Base-by-base conservation (phyloP, 2,329 filamentous ascomycete species). In the Monosporascus sp. region DNA sequence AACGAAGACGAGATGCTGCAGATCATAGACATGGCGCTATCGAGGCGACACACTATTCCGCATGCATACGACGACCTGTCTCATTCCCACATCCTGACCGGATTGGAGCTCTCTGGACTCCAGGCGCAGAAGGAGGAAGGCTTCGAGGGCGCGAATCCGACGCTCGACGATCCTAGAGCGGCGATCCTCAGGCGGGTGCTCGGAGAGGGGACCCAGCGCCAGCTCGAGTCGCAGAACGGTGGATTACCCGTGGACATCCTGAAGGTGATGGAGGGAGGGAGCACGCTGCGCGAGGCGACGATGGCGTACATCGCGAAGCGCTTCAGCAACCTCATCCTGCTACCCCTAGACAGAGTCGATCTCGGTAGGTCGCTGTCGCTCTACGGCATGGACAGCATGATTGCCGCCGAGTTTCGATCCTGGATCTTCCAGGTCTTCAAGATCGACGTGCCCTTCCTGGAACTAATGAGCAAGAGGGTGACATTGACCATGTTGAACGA, bases 361-460 rank as follows among this genome's bases (percentile, higher is more conserved):
- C 7, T 37, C 28, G 24, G n/a, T n/a, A 48, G n/a, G 28, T 24
- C 46, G 24, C 57, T 66, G 37, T 57, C 53, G 24, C 37, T 18
- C 11, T 60, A 63, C 35, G 63, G 64, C 9, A 37, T 67, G 7
- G 65, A 68, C 54, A 63, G 60, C 52, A 66, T 68, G 64, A 55
- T 66, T 37, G 64, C 60, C 5, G 60, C 65, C 1, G 64, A 68
- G 58, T 49, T 68, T 31, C 54, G 65, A 26, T 64, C 60, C 41
- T 63, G 65, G 60, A 56, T 67, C 37, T 67, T 58, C 37, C 51
- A 58, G 26, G 52, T 57, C 41, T 64, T 67, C 47, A 61, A 55
- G 37, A 48, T 68, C 2, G 60, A 68, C 50, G 51, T 68, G 17
- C 54, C 63, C 14, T 67, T 65, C 41, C 51, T 60, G 40, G 24